Percentiles rank a stretch among this genome's conserved stretches.
These are phyloP conservation scores for Zygotorulaspora sp. DNA, from an alignment of 805 yeast genomes.

Conservation along the genomic window DNA sequence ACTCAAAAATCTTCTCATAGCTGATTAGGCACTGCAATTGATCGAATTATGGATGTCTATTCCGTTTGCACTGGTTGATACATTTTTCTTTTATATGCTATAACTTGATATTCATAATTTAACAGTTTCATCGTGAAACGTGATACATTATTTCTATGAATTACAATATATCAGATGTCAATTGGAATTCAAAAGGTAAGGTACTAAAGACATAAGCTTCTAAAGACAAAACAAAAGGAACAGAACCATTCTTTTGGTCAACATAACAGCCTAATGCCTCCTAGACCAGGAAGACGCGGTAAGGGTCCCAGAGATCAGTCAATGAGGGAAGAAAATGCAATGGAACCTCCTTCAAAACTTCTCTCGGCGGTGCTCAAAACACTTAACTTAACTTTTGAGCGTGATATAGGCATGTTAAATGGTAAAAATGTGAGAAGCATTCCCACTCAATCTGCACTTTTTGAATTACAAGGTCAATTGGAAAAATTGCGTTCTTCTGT, in stretches of 20 bases:
- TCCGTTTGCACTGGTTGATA: too few species aligned
- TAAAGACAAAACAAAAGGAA: not conserved
- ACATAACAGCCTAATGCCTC: constrained; percentile 6
- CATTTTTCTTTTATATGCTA: too few species aligned
- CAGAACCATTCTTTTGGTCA: too few species aligned
- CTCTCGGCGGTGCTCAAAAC: constrained; percentile 50
- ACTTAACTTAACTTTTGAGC: constrained; percentile 52
- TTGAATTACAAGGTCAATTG: constrained; percentile 40
- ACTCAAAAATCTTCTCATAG: constrained; percentile 6
- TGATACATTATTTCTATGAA: too few species aligned
- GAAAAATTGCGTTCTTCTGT: constrained; percentile 27
- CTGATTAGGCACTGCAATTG: too few species aligned
- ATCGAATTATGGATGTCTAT: too few species aligned
- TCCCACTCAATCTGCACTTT: constrained; percentile 39
- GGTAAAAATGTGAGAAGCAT: constrained; percentile 51
- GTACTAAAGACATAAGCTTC: not conserved
- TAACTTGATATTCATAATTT: too few species aligned
- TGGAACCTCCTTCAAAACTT: constrained; percentile 39
- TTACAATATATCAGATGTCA: too few species aligned
- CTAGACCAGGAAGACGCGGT: constrained; percentile 26
- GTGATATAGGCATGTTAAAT: constrained; percentile 54
- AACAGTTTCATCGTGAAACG: too few species aligned
- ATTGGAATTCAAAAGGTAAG: too few species aligned
- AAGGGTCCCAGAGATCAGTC: constrained; percentile 24
- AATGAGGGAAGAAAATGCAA: constrained; percentile 27